Evolutionary conservation across 2,329 filamentous ascomycete genomes (phyloP), one percentile per base, ranked within the genome.

Genomic region (Zopfia rhizophila): DNA sequence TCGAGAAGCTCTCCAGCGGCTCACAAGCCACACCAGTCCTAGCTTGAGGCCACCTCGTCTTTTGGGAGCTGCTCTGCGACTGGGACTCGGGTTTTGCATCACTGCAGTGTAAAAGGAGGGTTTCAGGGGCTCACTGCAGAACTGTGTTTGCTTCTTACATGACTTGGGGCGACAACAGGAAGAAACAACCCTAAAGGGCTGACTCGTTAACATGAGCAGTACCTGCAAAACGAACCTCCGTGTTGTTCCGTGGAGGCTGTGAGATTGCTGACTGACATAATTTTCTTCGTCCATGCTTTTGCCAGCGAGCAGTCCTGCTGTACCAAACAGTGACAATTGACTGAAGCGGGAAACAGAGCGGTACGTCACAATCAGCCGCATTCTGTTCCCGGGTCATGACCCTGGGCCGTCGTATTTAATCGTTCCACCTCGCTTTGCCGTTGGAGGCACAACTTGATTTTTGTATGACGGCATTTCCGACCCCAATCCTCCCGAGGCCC

Each of bases 121-220:
- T 50, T 44, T 50, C 45, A 49, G 45, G 45, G 37, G 45, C 39
- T 8, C 21, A 4, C 27, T 4, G 10, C 27, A 16, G 14, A 7
- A 27, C 3, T 4, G 17, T 8, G n/a, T 21, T 53, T 55, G 46
- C 40, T 49, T 52, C 50, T 46, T 44, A 36, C 30, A 28, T 38
- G 29, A 24, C 48, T 29, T 48, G 42, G 53, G 32, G 44, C 16
- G 36, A 52, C 42, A 32, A 47, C 49, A 30, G 41, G 39, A 39
- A 45, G 25, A 39, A 51, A 23, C 25, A 44, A 49, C 45, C 49
- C 53, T 45, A 22, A 43, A 43, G 31, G 23, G 36, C 54, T 60
- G 58, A 61, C 56, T 61, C 58, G 56, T 24, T 44, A 41, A 48
- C 42, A 52, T 48, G 40, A 43, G 46, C 52, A 38, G n/a, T n/a